Percentiles rank a stretch among this genome's conserved stretches.
Evolutionary conservation across 306 rosid genomes (phyloP).

Genomic region (Castanea mollissima): DNA sequence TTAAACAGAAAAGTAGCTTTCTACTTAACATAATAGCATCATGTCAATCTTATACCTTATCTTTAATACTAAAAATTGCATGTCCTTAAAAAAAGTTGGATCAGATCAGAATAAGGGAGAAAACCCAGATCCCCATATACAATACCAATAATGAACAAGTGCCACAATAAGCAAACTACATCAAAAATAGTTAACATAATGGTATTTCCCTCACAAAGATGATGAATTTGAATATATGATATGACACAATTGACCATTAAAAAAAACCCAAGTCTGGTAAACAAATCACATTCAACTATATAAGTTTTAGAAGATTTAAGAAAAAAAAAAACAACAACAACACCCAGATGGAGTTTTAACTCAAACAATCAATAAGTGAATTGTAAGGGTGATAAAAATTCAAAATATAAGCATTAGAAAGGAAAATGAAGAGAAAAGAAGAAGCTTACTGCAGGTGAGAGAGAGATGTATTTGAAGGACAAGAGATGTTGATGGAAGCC

Average conservation of each 20-base stretch:
- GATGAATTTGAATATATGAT: not conserved
- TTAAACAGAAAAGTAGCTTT: not conserved
- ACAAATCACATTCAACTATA: not conserved
- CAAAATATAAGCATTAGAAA: not conserved
- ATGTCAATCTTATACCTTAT: not conserved
- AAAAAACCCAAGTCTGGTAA: not conserved
- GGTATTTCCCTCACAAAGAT: not conserved
- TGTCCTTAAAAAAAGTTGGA: not conserved
- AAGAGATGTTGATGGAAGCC: slow-evolving; percentile 62
- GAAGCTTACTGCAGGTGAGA: slow-evolving; percentile 43
- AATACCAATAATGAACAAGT: not conserved
- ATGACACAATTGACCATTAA: not conserved
- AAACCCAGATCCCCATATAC: not conserved
- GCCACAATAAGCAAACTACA: not conserved
- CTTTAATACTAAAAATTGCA: not conserved
- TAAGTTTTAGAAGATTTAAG: not conserved
- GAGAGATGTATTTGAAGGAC: slow-evolving; percentile 48
- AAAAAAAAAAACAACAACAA: not conserved
- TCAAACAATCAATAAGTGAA: not conserved
- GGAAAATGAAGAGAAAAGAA: not conserved
- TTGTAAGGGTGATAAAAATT: not conserved
- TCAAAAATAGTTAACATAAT: not conserved
- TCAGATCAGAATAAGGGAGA: not conserved
- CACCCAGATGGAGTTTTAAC: slow-evolving; percentile 18
- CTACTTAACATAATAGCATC: not conserved